Percentiles rank a stretch among this genome's conserved stretches.
Evolutionary conservation across 1,284 basidiomycete species (phyloP).

Genomic region (Trametes sp.): DNA sequence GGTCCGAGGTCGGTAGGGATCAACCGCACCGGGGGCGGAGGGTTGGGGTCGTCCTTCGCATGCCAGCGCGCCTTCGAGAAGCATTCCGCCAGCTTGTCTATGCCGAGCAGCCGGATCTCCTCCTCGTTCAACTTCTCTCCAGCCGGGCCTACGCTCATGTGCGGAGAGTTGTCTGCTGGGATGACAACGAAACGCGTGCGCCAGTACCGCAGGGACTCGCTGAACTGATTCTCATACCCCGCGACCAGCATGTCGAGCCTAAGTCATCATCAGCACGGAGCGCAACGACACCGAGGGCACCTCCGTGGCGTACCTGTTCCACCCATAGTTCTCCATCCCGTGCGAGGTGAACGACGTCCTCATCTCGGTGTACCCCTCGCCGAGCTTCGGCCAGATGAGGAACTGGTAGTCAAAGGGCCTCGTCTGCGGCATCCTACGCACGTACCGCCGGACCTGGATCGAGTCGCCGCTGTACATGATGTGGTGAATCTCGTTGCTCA

Average conservation of each 20-base stretch:
- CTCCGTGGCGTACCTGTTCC: constrained; percentile 70
- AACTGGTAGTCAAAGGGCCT: constrained; percentile 83
- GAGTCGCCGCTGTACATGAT: constrained; percentile 88
- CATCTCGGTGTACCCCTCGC: constrained; percentile 86
- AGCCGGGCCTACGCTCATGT: constrained; percentile 58
- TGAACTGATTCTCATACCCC: constrained; percentile 85
- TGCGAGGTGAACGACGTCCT: constrained; percentile 81
- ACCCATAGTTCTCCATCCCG: constrained; percentile 81
- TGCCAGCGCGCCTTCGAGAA: constrained; percentile 86
- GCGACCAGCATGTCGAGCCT: constrained; percentile 86
- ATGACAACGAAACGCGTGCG: constrained; percentile 95
- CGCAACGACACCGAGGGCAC: constrained; percentile 8
- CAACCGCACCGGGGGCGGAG: constrained; percentile 69
- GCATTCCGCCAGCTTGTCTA: constrained; percentile 90
- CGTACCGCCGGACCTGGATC: constrained; percentile 89
- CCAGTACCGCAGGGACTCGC: constrained; percentile 90
- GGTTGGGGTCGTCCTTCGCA: constrained; percentile 63
- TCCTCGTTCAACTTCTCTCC: constrained; percentile 85
- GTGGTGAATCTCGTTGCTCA: constrained; percentile 95
- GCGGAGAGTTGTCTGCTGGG: constrained; percentile 78
- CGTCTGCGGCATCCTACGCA: constrained; percentile 74
- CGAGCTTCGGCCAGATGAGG: constrained; percentile 92
- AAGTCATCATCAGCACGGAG: not conserved
- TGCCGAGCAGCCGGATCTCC: constrained; percentile 89
- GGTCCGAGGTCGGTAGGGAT: constrained; percentile 86